Evolutionary conservation across 768 basidiomycete species (phyloP).

Genomic region (Naganishia vishniacii): DNA sequence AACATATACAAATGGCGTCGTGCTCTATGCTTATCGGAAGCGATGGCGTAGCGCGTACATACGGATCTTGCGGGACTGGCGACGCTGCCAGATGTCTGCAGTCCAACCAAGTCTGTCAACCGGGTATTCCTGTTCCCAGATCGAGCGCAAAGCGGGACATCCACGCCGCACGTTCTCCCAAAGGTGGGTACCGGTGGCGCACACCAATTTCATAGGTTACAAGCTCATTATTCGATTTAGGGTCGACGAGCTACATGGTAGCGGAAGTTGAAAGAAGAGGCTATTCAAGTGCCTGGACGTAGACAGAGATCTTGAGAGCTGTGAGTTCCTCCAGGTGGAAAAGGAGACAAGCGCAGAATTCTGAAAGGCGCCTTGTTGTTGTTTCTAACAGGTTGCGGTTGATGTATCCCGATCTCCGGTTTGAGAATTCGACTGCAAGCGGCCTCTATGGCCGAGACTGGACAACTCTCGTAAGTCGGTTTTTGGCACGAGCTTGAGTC

Average conservation of each 20-base stretch:
- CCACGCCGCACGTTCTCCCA: not conserved
- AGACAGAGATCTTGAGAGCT: not conserved
- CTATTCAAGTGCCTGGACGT: not conserved
- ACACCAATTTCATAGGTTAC: not conserved
- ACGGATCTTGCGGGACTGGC: not conserved
- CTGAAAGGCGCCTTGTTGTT: not conserved
- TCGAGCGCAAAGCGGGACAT: not conserved
- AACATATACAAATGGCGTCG: not conserved
- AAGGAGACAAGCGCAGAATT: not conserved
- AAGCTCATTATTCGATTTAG: not conserved
- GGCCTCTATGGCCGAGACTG: not conserved
- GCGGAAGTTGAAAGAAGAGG: not conserved
- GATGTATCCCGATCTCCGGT: not conserved
- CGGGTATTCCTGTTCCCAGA: not conserved
- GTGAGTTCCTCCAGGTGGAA: not conserved
- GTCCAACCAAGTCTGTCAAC: not conserved
- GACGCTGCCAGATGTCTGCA: not conserved
- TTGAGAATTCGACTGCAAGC: not conserved
- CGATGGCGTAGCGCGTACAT: not conserved
- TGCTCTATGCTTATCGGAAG: not conserved
- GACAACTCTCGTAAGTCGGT: not conserved
- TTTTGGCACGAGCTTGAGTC: not conserved
- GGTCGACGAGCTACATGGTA: not conserved
- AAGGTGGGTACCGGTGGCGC: not conserved
- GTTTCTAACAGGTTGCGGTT: not conserved